These are phyloP conservation scores for Vanrija sp. DNA, from an alignment of 1,284 basidiomycete genomes.

Conservation along the genomic window DNA sequence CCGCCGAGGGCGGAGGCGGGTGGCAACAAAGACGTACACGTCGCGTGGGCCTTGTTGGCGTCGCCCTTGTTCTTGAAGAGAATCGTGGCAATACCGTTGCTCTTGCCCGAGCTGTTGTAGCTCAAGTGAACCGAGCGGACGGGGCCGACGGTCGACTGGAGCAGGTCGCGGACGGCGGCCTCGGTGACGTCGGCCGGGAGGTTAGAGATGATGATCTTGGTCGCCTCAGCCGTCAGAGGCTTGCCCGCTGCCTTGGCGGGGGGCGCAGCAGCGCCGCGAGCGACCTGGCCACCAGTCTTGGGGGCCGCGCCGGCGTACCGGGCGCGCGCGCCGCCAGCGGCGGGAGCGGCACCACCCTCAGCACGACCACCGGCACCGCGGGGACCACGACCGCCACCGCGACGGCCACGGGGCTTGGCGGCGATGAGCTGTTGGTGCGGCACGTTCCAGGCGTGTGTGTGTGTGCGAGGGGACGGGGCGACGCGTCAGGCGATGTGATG, in stretches of 20 bases:
- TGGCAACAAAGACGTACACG: constrained; percentile 53
- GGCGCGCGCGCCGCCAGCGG: constrained; percentile 53
- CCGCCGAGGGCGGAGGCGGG: background rate
- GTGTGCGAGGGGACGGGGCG: background rate
- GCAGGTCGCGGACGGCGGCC: constrained; percentile 88
- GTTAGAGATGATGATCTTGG: constrained; percentile 96
- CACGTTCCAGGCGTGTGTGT: background rate
- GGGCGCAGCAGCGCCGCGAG: constrained; percentile 23
- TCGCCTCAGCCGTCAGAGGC: constrained; percentile 52
- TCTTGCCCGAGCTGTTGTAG: constrained; percentile 79
- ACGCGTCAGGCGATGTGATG: background rate
- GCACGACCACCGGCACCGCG: constrained; percentile 50
- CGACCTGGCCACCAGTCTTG: constrained; percentile 14
- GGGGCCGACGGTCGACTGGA: constrained; percentile 84
- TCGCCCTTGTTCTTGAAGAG: constrained; percentile 83
- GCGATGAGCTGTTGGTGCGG: constrained; percentile 63
- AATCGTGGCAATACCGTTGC: constrained; percentile 84
- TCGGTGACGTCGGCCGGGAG: constrained; percentile 94
- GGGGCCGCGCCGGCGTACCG: constrained; percentile 43
- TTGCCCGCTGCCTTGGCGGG: constrained; percentile 48
- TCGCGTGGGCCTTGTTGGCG: constrained; percentile 82
- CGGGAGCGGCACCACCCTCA: constrained; percentile 24
- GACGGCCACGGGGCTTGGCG: constrained; percentile 51
- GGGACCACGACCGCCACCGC: constrained; percentile 52
- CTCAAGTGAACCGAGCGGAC: constrained; percentile 77